phyloP scores from a whole-genome alignment of 1,284 basidiomycete genomes.

The Cutaneotrichosporon dermatis region DNA sequence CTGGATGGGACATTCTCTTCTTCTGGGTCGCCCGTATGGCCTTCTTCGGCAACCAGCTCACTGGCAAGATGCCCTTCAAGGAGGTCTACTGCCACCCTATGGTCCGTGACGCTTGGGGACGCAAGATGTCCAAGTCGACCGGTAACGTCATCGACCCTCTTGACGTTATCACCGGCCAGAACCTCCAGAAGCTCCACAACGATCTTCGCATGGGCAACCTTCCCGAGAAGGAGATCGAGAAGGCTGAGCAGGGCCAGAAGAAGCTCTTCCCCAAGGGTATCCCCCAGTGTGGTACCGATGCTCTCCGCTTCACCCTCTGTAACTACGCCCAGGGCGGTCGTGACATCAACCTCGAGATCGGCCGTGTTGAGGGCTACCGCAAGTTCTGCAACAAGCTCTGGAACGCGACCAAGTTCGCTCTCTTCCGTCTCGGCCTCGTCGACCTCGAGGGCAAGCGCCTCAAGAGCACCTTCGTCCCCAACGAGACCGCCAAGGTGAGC shows the following conservation, averaged over 20 bases:
- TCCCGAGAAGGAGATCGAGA: slow-evolving; percentile 86
- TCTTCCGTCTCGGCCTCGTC: slow-evolving; percentile 76
- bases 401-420: slow-evolving; percentile 98
- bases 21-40: slow-evolving; percentile 99
- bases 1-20: slow-evolving; percentile 98
- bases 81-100: slow-evolving; percentile 99
- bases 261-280: slow-evolving; percentile 99
- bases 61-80: slow-evolving; percentile 86
- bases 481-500: slow-evolving; percentile 55
- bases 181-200: slow-evolving; percentile 77
- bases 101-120: slow-evolving; percentile 96
- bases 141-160: slow-evolving; percentile 98
- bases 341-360: slow-evolving; percentile 93
- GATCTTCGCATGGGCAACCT: slow-evolving; percentile 89
- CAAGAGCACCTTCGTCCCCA: slow-evolving; percentile 66
- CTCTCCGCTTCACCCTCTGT: slow-evolving; percentile 89
- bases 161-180: slow-evolving; percentile 86
- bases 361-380: slow-evolving; percentile 96
- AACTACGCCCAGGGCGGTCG: slow-evolving; percentile 84
- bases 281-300: slow-evolving; percentile 97
- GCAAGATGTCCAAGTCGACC: slow-evolving; percentile 98
- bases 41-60: slow-evolving; percentile 84
- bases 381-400: slow-evolving; percentile 99
- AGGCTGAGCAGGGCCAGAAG: slow-evolving; percentile 93
- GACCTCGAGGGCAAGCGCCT: slow-evolving; percentile 46